Evolutionary conservation across 352 stramenopile genomes (phyloP), one percentile per base, ranked within the genome.

Genomic region (Globisporangium okanoganense): DNA sequence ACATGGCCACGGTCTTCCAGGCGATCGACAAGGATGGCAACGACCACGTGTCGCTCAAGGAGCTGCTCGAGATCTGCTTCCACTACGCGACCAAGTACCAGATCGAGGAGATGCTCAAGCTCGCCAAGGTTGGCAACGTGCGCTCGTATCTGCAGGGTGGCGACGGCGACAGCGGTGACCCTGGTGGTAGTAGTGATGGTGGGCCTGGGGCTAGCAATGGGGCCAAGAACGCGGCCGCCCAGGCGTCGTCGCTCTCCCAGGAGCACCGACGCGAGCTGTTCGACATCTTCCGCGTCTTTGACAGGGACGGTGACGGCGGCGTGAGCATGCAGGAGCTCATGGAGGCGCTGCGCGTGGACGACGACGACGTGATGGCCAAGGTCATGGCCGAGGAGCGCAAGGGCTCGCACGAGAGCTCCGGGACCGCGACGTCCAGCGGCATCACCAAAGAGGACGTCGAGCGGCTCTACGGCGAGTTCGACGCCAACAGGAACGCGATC

Each of bases 301-400:
- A 90, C 66, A 72, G 72, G n/a, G 77, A 92, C 53, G 68, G 72
- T 1, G 80, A 88, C 49, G 82, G 82, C 7, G 74, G 75, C 7
- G 77, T 92, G 52, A 85, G 71, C 20, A 76, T 88, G 52, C 67
- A 88, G n/a, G 82, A 92, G 64, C 82, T 92, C 53, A 72, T 92
- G 63, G 82, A 89, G 29, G 78, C 78, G 9, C 56, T 92, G 31
- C 73, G 78, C 2, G 79, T 87, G 1, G 76, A 88, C 13, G 78
- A 92, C 20, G 79, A 89, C 60, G 78, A 89, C n/a, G 67, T 72
- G 4, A 78, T 86, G 58, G 68, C 70, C 8, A 61, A 66, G 2
- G 66, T 83, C 5, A 79, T 75, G 64, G 56, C 71, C 0, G 67
- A 64, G 5, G 69, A 85, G 45, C 68, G 73, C 31, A 61, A 29